Percentiles rank a stretch among this genome's conserved stretches.
Conservation (phyloP, 257 asterid species). For the Asclepias syriaca region DNA sequence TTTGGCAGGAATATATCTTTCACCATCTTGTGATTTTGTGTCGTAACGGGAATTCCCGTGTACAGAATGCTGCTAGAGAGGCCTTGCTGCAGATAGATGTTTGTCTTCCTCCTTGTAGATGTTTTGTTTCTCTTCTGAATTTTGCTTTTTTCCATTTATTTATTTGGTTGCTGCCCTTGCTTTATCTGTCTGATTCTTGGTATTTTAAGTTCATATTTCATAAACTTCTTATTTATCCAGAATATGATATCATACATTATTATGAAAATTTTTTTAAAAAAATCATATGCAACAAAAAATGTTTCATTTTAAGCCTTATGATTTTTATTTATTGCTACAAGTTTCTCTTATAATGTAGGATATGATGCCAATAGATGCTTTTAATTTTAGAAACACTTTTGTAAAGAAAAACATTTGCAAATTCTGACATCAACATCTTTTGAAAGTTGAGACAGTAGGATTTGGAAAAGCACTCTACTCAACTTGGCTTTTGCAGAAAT, state of each 20-base stretch:
- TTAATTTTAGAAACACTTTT: neutral
- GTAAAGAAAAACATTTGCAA: neutral
- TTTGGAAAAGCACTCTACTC: neutral
- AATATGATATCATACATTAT: neutral
- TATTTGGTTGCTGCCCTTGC: neutral
- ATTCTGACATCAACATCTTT: neutral
- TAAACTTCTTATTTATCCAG: neutral
- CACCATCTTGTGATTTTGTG: constrained; percentile 54
- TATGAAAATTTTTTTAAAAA: neutral
- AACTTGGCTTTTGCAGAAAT: neutral
- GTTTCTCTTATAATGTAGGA: neutral
- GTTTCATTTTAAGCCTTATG: neutral
- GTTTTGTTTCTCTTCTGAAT: neutral
- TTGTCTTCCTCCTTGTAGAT: constrained; percentile 22
- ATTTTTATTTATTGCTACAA: neutral
- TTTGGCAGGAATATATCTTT: constrained; percentile 63
- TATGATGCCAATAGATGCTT: neutral
- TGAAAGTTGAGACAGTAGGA: neutral
- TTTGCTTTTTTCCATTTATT: neutral
- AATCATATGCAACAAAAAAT: neutral
- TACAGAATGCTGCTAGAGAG: constrained; percentile 69
- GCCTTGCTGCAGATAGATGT: constrained; percentile 69
- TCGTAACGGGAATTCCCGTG: constrained; percentile 47
- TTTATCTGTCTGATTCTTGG: neutral
- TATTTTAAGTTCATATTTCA: neutral